These are phyloP conservation scores for Salicornia ramosissima DNA, from an alignment of 148 eudicot species.

Conservation along the genomic window DNA sequence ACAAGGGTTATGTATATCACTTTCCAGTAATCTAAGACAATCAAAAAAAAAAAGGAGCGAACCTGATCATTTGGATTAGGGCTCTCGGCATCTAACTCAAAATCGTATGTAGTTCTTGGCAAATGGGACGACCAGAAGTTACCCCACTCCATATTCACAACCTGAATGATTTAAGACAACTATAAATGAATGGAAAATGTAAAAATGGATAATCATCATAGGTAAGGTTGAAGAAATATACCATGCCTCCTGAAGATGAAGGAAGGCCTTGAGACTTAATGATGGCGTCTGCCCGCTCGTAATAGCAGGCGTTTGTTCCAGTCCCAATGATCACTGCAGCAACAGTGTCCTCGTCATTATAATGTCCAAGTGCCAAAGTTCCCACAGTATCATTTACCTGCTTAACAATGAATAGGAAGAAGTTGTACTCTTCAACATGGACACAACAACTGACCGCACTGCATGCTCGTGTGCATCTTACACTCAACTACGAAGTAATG, in stretches of 20 bases:
- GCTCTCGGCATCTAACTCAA: slow-evolving; percentile 78
- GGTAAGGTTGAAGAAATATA: slow-evolving; percentile 29
- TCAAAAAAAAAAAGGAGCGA: slow-evolving; percentile 3
- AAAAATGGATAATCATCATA: too few relatives aligned
- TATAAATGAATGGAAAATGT: too few relatives aligned
- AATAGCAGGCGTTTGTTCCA: slow-evolving; percentile 92
- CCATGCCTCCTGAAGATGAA: slow-evolving; percentile 82
- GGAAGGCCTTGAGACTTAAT: slow-evolving; percentile 86
- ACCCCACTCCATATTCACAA: slow-evolving; percentile 96
- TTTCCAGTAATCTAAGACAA: too few relatives aligned
- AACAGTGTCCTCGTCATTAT: slow-evolving; percentile 89
- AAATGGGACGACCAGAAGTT: slow-evolving; percentile 93
- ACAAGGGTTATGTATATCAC: too few relatives aligned
- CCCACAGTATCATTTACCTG: slow-evolving; percentile 94
- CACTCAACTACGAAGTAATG: not conserved
- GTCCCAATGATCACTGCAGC: slow-evolving; percentile 88
- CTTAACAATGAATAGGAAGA: slow-evolving; percentile 6
- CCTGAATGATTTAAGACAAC: slow-evolving; percentile 35
- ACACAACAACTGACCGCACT: not conserved
- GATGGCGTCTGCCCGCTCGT: slow-evolving; percentile 87
- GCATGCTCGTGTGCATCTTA: not conserved
- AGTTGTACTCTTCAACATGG: slow-evolving; percentile 11
- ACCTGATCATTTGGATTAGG: slow-evolving; percentile 90
- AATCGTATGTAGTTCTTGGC: slow-evolving; percentile 80
- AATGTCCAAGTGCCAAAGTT: slow-evolving; percentile 87